phyloP scores from a whole-genome alignment of 2,329 filamentous ascomycete genomes.

The Sporothrix brasiliensis region DNA sequence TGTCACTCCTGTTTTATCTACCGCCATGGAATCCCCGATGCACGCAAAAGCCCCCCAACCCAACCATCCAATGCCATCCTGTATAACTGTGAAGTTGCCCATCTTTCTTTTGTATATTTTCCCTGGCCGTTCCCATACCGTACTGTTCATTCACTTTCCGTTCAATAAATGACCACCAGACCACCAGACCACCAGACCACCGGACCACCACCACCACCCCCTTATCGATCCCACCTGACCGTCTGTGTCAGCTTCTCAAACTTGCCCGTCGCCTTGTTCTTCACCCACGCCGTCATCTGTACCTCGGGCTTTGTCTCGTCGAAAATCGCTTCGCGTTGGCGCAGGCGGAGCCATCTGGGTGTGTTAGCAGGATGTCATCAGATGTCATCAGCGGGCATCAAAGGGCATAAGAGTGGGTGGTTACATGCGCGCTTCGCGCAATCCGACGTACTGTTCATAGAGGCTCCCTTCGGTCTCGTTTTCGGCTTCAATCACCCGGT shows the following conservation, averaged over 20 bases:
- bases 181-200: not conserved
- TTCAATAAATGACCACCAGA: not conserved
- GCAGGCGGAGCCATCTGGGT: constrained; percentile 30
- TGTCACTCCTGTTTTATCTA: constrained; percentile 4
- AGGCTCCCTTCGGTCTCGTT: constrained; percentile 43
- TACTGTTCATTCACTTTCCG: not conserved
- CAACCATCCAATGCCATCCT: not conserved
- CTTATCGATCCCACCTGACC: constrained; percentile 27
- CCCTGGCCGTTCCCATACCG: not conserved
- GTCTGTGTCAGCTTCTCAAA: constrained; percentile 29
- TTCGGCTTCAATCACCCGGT: constrained; percentile 44
- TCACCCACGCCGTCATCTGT: constrained; percentile 29
- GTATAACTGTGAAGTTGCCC: constrained; percentile 17
- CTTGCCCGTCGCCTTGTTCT: constrained; percentile 27
- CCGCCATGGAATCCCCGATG: not conserved
- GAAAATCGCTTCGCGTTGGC: constrained; percentile 33
- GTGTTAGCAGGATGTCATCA: not conserved
- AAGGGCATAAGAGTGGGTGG: too few relatives aligned
- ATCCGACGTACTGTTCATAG: constrained; percentile 41
- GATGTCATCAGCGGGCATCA: not conserved
- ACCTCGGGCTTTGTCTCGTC: constrained; percentile 32
- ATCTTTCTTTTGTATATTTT: not conserved
- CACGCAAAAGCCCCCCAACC: not conserved
- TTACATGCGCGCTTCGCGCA: too few relatives aligned
- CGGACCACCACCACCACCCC: not conserved